phyloP scores from a whole-genome alignment of 768 basidiomycete species.

The Leccinum imitatum region DNA sequence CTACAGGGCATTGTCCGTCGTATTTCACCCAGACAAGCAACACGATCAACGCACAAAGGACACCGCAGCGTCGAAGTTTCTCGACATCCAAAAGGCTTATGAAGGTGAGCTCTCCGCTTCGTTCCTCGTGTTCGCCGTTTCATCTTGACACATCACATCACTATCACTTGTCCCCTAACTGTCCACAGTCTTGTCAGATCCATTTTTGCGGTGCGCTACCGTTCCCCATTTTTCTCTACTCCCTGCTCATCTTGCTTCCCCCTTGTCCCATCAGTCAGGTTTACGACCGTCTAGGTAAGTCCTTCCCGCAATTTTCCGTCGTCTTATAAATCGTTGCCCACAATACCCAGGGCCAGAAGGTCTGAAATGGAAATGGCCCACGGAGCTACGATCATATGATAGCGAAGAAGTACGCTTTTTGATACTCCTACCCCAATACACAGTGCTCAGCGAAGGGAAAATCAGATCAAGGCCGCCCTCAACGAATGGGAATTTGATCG shows the following conservation, averaged over 20 bases:
- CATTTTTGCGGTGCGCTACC: slow-evolving; percentile 57
- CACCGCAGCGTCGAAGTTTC: slow-evolving; percentile 65
- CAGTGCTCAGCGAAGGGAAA: slow-evolving; percentile 27
- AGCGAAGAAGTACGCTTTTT: slow-evolving; percentile 45
- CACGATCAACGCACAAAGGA: slow-evolving; percentile 52
- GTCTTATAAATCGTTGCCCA: slow-evolving; percentile 13
- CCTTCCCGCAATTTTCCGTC: slow-evolving; percentile 7
- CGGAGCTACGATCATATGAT: slow-evolving; percentile 42
- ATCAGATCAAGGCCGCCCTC: slow-evolving; percentile 49
- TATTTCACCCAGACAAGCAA: slow-evolving; percentile 87
- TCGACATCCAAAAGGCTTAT: slow-evolving; percentile 81
- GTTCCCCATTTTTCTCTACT: not conserved
- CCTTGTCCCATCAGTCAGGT: slow-evolving; percentile 49
- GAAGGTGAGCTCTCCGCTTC: slow-evolving; percentile 49
- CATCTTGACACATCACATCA: not conserved
- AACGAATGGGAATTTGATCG: slow-evolving; percentile 40
- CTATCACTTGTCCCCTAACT: slow-evolving; percentile 14
- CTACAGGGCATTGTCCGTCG: slow-evolving; percentile 67
- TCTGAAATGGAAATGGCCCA: slow-evolving; percentile 44
- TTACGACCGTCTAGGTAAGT: slow-evolving; percentile 70
- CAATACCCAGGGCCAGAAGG: slow-evolving; percentile 35
- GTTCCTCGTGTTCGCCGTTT: not conserved
- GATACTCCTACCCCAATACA: slow-evolving; percentile 18
- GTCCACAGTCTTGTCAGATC: slow-evolving; percentile 64
- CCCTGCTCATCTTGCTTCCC: slow-evolving; percentile 7